These are phyloP conservation scores for Plasmodium ovale DNA, from an alignment of 169 alveolate genomes.

Conservation along the genomic window DNA sequence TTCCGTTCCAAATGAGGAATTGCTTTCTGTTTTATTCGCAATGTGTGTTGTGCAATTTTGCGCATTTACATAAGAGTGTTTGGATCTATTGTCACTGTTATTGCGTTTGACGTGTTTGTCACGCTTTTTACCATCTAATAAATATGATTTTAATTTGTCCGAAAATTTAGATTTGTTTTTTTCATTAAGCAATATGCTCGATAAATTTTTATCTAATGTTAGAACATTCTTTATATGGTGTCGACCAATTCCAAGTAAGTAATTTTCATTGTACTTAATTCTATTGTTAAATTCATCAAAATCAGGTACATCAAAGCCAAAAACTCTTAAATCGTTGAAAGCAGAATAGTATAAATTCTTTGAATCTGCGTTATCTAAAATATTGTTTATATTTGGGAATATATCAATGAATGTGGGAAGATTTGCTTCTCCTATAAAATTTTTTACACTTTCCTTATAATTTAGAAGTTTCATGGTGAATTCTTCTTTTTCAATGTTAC, in stretches of 20 bases:
- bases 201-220: conserved; percentile 68
- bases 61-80: conserved; percentile 16
- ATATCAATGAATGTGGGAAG: conserved; percentile 78
- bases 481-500: conserved; percentile 61
- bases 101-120: neutral
- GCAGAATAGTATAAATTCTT: conserved; percentile 70
- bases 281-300: conserved; percentile 77
- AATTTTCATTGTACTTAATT: conserved; percentile 70
- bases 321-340: conserved; percentile 76
- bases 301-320: conserved; percentile 80
- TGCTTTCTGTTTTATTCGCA: conserved; percentile 9
- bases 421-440: conserved; percentile 80
- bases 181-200: conserved; percentile 15
- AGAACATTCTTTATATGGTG: conserved; percentile 77
- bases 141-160: conserved; percentile 27
- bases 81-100: neutral
- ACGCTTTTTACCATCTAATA: conserved; percentile 3
- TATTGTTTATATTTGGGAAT: conserved; percentile 78
- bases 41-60: neutral
- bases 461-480: conserved; percentile 59
- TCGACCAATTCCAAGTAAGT: conserved; percentile 79
- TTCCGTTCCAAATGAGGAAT: neutral
- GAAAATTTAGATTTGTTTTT: conserved; percentile 21
- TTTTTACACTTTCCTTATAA: conserved; percentile 78
- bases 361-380: conserved; percentile 78